phyloP scores from a whole-genome alignment of 2,329 filamentous ascomycete species.

The Pseudocercospora cruenta region DNA sequence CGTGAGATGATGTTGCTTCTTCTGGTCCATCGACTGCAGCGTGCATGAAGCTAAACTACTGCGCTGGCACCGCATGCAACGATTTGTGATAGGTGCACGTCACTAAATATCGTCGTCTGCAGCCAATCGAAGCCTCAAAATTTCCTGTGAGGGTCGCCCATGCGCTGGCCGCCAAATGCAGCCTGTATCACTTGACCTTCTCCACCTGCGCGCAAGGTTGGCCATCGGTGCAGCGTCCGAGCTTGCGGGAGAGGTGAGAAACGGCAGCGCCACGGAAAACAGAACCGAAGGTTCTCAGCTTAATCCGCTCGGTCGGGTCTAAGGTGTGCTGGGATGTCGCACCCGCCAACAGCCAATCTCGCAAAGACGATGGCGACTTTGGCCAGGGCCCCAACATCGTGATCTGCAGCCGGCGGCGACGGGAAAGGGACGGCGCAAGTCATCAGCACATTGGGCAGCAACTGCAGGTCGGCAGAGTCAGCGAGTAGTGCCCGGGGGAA shows the following conservation, averaged over 20 bases:
- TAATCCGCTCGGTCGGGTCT: background rate
- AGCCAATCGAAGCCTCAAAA: background rate
- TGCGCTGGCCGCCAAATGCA: background rate
- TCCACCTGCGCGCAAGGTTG: background rate
- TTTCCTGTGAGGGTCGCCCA: background rate
- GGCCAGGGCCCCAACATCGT: slow-evolving; percentile 6
- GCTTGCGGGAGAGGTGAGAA: slow-evolving; percentile 4
- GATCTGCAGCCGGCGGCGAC: slow-evolving; percentile 9
- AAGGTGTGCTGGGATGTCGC: slow-evolving; percentile 3
- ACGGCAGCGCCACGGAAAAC: background rate
- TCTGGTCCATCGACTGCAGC: background rate
- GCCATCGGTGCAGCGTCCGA: background rate
- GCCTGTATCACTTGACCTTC: slow-evolving; percentile 1
- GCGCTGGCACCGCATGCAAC: slow-evolving; percentile 2
- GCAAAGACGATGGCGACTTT: slow-evolving; percentile 6
- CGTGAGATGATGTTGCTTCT: background rate
- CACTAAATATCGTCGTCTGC: background rate
- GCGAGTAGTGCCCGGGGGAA: background rate
- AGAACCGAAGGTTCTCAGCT: slow-evolving; percentile 8
- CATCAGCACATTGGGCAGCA: slow-evolving; percentile 10
- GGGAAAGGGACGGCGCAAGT: slow-evolving; percentile 8
- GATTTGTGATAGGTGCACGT: slow-evolving; percentile 10
- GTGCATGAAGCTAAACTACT: slow-evolving; percentile 1
- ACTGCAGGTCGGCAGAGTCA: background rate
- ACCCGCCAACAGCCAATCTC: slow-evolving; percentile 4